These are phyloP conservation scores for Neovahlkampfia damariscottae DNA, from an alignment of 78 protist species.

Conservation along the genomic window DNA sequence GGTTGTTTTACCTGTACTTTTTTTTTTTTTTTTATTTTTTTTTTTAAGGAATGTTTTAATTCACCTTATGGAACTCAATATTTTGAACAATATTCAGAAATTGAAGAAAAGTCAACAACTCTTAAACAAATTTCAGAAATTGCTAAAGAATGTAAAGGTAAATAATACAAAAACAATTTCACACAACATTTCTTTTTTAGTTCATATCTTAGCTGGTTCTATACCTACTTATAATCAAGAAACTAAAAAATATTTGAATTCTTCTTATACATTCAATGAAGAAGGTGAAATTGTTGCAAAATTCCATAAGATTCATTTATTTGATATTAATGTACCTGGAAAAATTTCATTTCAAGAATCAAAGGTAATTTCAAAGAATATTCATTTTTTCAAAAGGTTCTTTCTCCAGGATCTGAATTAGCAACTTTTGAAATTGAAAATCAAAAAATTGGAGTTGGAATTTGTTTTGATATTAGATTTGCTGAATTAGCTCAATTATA, in stretches of 20 bases:
- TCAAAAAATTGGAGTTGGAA: constrained; percentile 74
- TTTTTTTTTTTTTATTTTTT: background rate
- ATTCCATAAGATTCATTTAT: constrained; percentile 86
- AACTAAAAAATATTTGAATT: constrained; percentile 69
- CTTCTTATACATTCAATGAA: constrained; percentile 42
- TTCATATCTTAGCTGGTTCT: constrained; percentile 72
- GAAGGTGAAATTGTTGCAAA: constrained; percentile 55
- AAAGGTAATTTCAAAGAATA: constrained; percentile 11
- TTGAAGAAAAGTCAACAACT: background rate
- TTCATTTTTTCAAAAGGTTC: constrained; percentile 61
- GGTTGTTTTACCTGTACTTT: constrained; percentile 76
- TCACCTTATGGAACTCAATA: constrained; percentile 64
- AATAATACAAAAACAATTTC: no score
- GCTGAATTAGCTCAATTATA: constrained; percentile 56
- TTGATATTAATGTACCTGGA: constrained; percentile 85
- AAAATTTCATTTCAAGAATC: constrained; percentile 46
- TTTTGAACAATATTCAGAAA: constrained; percentile 77
- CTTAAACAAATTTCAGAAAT: background rate
- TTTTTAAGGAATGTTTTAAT: constrained; percentile 82
- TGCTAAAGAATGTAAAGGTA: constrained; percentile 11
- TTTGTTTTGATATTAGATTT: constrained; percentile 93
- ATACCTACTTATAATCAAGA: constrained; percentile 54
- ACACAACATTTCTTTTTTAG: no score
- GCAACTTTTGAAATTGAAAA: constrained; percentile 50
- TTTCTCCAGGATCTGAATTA: constrained; percentile 51